A percentile compares a stretch with the other conserved stretches of the same genome.
phyloP scores from a whole-genome alignment of 108 stramenopile species.

The Mediolabrus comicus region DNA sequence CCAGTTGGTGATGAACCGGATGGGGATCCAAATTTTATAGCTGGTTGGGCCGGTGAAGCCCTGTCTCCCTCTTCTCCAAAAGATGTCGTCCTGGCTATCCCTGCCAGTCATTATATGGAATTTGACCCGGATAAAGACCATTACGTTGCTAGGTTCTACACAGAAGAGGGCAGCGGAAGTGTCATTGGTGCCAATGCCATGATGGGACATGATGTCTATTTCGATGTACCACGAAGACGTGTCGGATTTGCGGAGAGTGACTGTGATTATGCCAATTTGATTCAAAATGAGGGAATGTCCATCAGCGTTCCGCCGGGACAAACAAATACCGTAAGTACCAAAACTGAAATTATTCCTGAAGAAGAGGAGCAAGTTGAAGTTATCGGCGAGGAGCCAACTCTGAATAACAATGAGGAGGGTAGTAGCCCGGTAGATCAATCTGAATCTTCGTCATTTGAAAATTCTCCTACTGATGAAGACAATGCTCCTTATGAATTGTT shows the following conservation, averaged over 20 bases:
- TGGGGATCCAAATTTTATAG: slow-evolving; percentile 24
- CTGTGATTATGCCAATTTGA: slow-evolving; percentile 72
- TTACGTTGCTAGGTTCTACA: slow-evolving; percentile 77
- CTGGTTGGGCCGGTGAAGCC: slow-evolving; percentile 50
- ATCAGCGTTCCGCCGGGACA: slow-evolving; percentile 25
- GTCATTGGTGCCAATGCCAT: slow-evolving; percentile 96
- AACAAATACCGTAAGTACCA: slow-evolving; percentile 10
- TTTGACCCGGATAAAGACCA: slow-evolving; percentile 42
- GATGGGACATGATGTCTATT: slow-evolving; percentile 92
- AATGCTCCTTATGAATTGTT: slow-evolving; percentile 21
- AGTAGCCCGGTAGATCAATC: not conserved
- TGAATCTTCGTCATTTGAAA: slow-evolving; percentile 2
- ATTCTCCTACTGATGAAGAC: not conserved
- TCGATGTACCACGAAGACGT: slow-evolving; percentile 72
- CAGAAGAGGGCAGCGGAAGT: slow-evolving; percentile 73
- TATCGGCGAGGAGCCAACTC: not conserved
- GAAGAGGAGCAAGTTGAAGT: not conserved
- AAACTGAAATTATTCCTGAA: slow-evolving; percentile 10
- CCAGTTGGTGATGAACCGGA: slow-evolving; percentile 34
- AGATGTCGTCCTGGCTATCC: slow-evolving; percentile 81
- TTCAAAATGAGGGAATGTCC: slow-evolving; percentile 23
- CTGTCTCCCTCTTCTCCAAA: slow-evolving; percentile 56
- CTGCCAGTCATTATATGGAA: slow-evolving; percentile 84
- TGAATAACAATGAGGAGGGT: not conserved
- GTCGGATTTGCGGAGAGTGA: slow-evolving; percentile 90